Conservation (phyloP, 2,329 filamentous ascomycete species). For the Aspergillus ochraceoroseus region DNA sequence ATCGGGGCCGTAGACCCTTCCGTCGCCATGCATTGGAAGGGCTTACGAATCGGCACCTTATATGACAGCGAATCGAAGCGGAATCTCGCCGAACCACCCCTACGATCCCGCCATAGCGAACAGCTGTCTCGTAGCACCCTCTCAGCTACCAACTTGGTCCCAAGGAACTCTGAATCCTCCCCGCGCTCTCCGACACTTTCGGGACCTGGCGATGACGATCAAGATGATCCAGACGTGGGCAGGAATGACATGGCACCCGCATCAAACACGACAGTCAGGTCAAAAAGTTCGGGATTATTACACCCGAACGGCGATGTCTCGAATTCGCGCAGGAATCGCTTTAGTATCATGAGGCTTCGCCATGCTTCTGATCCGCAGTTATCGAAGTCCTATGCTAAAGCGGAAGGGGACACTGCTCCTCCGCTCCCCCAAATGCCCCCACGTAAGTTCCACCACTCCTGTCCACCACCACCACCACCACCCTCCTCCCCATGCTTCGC, state of each 20-base stretch:
- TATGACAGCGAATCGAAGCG: slow-evolving; percentile 36
- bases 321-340: slow-evolving; percentile 44
- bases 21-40: slow-evolving; percentile 41
- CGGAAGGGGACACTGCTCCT: slow-evolving; percentile 53
- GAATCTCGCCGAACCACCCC: slow-evolving; percentile 29
- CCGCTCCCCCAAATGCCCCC: slow-evolving; percentile 38
- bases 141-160: slow-evolving; percentile 27
- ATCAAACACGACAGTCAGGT: slow-evolving; percentile 16
- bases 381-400: slow-evolving; percentile 64
- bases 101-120: slow-evolving; percentile 35
- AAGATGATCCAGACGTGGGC: slow-evolving; percentile 11
- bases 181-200: slow-evolving; percentile 25
- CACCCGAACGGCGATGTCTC: slow-evolving; percentile 22
- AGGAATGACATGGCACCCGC: slow-evolving; percentile 15
- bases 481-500: background rate
- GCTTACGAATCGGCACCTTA: slow-evolving; percentile 33
- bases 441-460: slow-evolving; percentile 29
- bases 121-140: slow-evolving; percentile 34
- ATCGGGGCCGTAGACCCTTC: slow-evolving; percentile 18
- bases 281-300: slow-evolving; percentile 17
- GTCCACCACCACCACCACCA: too few species aligned
- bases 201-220: slow-evolving; percentile 20
- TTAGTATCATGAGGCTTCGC: slow-evolving; percentile 72
- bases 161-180: slow-evolving; percentile 35
- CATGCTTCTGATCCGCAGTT: slow-evolving; percentile 92